Conservation (phyloP, 495 filamentous ascomycete genomes). For the Neurospora sp. region DNA sequence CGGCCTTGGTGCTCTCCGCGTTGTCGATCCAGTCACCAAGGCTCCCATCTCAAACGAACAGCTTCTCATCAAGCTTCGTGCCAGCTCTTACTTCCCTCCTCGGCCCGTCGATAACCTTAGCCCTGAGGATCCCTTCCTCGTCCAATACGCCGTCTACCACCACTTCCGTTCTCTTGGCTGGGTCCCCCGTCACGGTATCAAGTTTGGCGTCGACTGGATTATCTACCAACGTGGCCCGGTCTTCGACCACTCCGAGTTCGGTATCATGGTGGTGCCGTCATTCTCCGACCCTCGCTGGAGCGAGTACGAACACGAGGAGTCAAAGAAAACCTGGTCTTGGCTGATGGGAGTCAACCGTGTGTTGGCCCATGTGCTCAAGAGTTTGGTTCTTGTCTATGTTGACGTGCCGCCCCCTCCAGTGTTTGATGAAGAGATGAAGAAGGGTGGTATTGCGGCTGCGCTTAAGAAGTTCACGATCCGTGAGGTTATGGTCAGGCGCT, state of each 20-base stretch:
- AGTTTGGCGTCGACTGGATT: slow-evolving; percentile 89
- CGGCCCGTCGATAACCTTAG: slow-evolving; percentile 29
- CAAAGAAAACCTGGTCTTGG: slow-evolving; percentile 72
- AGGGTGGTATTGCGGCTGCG: slow-evolving; percentile 49
- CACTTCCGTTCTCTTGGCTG: slow-evolving; percentile 95
- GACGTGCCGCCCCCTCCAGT: slow-evolving; percentile 68
- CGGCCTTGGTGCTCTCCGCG: slow-evolving; percentile 62
- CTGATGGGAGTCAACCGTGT: slow-evolving; percentile 85
- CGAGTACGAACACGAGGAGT: slow-evolving; percentile 33
- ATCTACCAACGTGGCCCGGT: slow-evolving; percentile 92
- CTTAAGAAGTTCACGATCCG: slow-evolving; percentile 66
- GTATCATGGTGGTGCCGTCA: slow-evolving; percentile 69
- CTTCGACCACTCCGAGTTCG: slow-evolving; percentile 91
- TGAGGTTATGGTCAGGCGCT: slow-evolving; percentile 73
- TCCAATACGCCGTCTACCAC: slow-evolving; percentile 84
- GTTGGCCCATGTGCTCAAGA: slow-evolving; percentile 83
- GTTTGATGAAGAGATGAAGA: slow-evolving; percentile 25
- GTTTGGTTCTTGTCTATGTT: slow-evolving; percentile 75
- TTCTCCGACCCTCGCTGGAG: slow-evolving; percentile 71
- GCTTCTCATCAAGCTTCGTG: slow-evolving; percentile 56
- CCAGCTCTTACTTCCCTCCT: slow-evolving; percentile 59
- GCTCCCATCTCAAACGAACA: slow-evolving; percentile 37
- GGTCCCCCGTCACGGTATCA: slow-evolving; percentile 88
- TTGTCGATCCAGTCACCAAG: slow-evolving; percentile 48
- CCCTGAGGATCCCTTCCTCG: slow-evolving; percentile 69